Conservation (phyloP, 1,284 basidiomycete species). For the Stygiomarasmius scandens region DNA sequence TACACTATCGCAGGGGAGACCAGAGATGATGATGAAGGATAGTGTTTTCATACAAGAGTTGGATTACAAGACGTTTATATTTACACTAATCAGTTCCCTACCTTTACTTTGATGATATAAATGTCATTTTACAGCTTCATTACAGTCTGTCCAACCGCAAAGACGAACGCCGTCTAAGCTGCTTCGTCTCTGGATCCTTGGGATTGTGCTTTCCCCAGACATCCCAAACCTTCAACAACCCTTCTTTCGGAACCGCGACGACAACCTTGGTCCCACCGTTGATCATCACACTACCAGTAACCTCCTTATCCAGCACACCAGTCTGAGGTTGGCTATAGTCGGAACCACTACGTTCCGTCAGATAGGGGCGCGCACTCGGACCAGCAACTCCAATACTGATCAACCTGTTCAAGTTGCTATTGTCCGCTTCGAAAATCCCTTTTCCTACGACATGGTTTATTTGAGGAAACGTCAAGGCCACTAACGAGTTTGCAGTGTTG, state of each 20-base stretch:
- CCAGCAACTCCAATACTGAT: not conserved
- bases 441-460: conserved; percentile 38
- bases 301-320: conserved; percentile 40
- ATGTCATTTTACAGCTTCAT: too few species aligned
- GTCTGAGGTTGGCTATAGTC: conserved; percentile 22
- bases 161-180: conserved; percentile 37
- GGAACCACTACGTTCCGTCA: not conserved
- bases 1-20: too few species aligned
- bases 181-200: conserved; percentile 36
- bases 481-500: conserved; percentile 48
- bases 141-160: too few species aligned
- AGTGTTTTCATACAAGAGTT: too few species aligned
- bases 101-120: too few species aligned
- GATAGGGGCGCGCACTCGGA: not conserved
- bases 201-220: conserved; percentile 52
- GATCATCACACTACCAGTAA: conserved; percentile 50
- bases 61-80: too few species aligned
- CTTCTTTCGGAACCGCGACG: conserved; percentile 49
- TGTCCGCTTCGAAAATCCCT: not conserved
- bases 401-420: not conserved
- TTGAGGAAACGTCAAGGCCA: conserved; percentile 59
- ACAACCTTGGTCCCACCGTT: conserved; percentile 50
- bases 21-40: too few species aligned
- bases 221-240: conserved; percentile 55
- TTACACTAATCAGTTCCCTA: too few species aligned